A percentile compares a stretch with the other conserved stretches of the same genome.
Conservation (phyloP, 495 filamentous ascomycete genomes). For the Penicillium subrubescens region DNA sequence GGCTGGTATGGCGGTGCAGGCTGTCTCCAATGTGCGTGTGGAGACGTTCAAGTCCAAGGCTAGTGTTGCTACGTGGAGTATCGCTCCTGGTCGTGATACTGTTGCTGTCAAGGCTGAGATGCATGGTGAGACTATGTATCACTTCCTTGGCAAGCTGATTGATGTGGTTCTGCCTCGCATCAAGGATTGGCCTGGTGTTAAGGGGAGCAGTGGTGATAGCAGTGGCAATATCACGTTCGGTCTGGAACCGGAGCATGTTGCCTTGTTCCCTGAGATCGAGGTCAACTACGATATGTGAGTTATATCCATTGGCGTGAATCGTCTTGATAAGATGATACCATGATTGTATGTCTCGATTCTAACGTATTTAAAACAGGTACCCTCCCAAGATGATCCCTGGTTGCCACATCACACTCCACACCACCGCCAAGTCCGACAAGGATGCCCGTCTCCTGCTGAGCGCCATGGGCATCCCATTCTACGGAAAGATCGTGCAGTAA, state of each 20-base stretch:
- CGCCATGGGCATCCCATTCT: conserved; percentile 79
- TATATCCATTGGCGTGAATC: background rate
- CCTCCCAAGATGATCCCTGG: conserved; percentile 92
- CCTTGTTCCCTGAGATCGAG: conserved; percentile 89
- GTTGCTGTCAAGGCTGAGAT: conserved; percentile 71
- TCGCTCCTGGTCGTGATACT: conserved; percentile 49
- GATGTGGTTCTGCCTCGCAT: conserved; percentile 90
- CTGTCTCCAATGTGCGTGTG: conserved; percentile 79
- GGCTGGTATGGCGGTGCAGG: conserved; percentile 79
- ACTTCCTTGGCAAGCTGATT: conserved; percentile 83
- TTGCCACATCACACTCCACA: conserved; percentile 84
- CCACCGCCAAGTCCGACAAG: conserved; percentile 82
- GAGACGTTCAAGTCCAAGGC: conserved; percentile 66
- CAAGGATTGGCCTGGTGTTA: conserved; percentile 89
- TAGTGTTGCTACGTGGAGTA: conserved; percentile 67
- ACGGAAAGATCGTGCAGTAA: conserved; percentile 67
- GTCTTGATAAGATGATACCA: background rate
- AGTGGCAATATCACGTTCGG: conserved; percentile 87
- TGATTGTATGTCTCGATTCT: background rate
- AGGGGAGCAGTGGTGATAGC: conserved; percentile 76
- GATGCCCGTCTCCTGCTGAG: conserved; percentile 86
- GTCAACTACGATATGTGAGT: conserved; percentile 88
- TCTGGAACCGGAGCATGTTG: conserved; percentile 67
- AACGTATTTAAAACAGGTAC: conserved; percentile 51
- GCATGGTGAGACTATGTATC: conserved; percentile 76